phyloP scores from a whole-genome alignment of 495 filamentous ascomycete species.

The Podospora fimiseda region DNA sequence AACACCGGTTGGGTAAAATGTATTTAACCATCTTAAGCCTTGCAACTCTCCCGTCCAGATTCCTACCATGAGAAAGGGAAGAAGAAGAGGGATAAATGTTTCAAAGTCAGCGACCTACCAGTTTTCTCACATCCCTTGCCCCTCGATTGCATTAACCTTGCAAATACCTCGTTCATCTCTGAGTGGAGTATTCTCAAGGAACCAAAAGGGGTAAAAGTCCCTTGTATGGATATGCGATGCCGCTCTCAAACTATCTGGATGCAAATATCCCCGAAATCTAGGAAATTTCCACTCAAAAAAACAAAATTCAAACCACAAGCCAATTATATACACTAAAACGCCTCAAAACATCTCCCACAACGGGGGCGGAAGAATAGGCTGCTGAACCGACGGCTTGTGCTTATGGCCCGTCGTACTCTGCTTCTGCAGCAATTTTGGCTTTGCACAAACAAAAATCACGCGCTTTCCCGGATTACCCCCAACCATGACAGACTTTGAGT shows the following conservation, averaged over 20 bases:
- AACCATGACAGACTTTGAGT: constrained; percentile 72
- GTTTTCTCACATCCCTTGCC: too few species aligned
- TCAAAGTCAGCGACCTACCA: too few species aligned
- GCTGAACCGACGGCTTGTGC: constrained; percentile 5
- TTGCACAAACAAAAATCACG: constrained; percentile 85
- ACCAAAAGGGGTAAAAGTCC: too few species aligned
- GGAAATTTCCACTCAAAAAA: too few species aligned
- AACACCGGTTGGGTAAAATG: too few species aligned
- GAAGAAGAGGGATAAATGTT: too few species aligned
- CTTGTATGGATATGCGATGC: not conserved
- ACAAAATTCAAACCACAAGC: not conserved
- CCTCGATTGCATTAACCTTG: too few species aligned
- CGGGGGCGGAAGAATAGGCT: constrained; percentile 21
- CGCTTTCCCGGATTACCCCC: constrained; percentile 69
- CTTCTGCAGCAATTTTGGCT: constrained; percentile 26
- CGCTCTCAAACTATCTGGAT: not conserved
- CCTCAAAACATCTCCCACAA: constrained; percentile 30
- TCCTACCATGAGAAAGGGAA: too few species aligned
- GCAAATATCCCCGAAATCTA: not conserved
- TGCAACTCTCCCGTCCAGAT: too few species aligned
- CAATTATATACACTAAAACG: not conserved
- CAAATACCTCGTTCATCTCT: too few species aligned
- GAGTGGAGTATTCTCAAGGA: too few species aligned
- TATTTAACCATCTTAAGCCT: too few species aligned
- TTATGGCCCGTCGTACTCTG: not conserved